These are phyloP conservation scores for Sporothrix luriei DNA, from an alignment of 2,329 filamentous ascomycete species.

Conservation along the genomic window DNA sequence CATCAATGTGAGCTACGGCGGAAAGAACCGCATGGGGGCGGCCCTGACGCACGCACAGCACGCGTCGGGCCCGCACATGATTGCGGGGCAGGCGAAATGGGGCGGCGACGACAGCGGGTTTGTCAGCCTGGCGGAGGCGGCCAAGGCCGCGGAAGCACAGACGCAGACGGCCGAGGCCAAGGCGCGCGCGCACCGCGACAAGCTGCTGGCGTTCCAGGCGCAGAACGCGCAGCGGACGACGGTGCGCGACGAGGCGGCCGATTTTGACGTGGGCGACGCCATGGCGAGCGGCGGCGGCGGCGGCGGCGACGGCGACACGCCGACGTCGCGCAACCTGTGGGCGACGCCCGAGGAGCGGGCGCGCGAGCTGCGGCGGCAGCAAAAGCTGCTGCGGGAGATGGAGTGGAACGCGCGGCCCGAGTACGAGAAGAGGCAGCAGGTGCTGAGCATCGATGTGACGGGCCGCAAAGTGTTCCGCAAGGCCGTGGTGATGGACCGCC, in stretches of 20 bases:
- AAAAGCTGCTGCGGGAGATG: slow-evolving; percentile 79
- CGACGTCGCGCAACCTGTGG: slow-evolving; percentile 69
- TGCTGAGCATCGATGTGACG: slow-evolving; percentile 81
- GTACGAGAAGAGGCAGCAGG: slow-evolving; percentile 83
- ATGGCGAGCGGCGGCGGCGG: slow-evolving; percentile 40
- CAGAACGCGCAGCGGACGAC: slow-evolving; percentile 83
- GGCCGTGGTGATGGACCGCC: slow-evolving; percentile 66
- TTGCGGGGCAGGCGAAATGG: slow-evolving; percentile 35
- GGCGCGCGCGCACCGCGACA: slow-evolving; percentile 78
- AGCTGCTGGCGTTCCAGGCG: slow-evolving; percentile 77
- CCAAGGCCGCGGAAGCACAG: slow-evolving; percentile 35
- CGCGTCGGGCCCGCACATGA: slow-evolving; percentile 31
- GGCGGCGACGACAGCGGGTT: slow-evolving; percentile 45
- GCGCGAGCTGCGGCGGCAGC: slow-evolving; percentile 79
- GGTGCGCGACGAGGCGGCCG: slow-evolving; percentile 79
- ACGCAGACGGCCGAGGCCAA: slow-evolving; percentile 62
- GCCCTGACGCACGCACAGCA: slow-evolving; percentile 35
- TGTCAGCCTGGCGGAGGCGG: slow-evolving; percentile 66
- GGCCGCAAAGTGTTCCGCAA: slow-evolving; percentile 74
- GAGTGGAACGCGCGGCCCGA: slow-evolving; percentile 84
- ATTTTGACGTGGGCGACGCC: slow-evolving; percentile 55
- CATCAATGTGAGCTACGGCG: slow-evolving; percentile 59
- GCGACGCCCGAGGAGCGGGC: slow-evolving; percentile 81
- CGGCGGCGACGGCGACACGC: not conserved
- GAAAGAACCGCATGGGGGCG: slow-evolving; percentile 40